Evolutionary conservation across 352 stramenopile genomes (phyloP), one percentile per base, ranked within the genome.

Genomic region (Phytophthora hybrid): DNA sequence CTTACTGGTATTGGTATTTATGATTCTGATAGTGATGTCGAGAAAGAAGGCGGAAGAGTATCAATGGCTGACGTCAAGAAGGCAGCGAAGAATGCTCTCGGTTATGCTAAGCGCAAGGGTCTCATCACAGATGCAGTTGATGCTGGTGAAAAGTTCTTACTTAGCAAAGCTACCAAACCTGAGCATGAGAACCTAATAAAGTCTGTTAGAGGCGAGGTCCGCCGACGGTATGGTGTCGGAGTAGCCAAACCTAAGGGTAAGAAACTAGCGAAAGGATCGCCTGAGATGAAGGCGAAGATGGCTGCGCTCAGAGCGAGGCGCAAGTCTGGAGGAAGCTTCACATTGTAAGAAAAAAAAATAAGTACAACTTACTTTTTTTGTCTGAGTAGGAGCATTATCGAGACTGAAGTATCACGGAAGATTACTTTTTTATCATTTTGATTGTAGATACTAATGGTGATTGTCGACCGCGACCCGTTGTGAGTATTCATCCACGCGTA

Each of bases 401-500:
- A 14, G 2, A 51, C 44, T 7, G 44, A 51, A 21, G 44, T 51
- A 51, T 51, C 44, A n/a, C 58, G 10, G 13, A 73, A 73, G 1
- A 18, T 59, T 1, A 66, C 23, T 11, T 58, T 58, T 7, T 57
- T 47, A n/a, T 67, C 66, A 11, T 73, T 54, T 23, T 73, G 66
- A 61, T 73, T 63, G 21, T 63, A 65, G 16, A 73, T 66, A 47
- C 23, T 62, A 9, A 73, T 49, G 5, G 37, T 65, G 5, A 73
- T 60, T 8, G 66, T 57, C 0, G 56, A 55, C 29, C 59, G 23
- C 29, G 56, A 51, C 8, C 66, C 66, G 29, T 73, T 60, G 10
- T 66, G 34, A 9, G n/a, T 47, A 11, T 46, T 60, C 66, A 73
- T 73, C 66, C 66, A 73, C 9, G 59, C 57, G 56, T 60, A 26